These are phyloP conservation scores for Phallus indusiatus DNA, from an alignment of 768 basidiomycete genomes.

Conservation along the genomic window DNA sequence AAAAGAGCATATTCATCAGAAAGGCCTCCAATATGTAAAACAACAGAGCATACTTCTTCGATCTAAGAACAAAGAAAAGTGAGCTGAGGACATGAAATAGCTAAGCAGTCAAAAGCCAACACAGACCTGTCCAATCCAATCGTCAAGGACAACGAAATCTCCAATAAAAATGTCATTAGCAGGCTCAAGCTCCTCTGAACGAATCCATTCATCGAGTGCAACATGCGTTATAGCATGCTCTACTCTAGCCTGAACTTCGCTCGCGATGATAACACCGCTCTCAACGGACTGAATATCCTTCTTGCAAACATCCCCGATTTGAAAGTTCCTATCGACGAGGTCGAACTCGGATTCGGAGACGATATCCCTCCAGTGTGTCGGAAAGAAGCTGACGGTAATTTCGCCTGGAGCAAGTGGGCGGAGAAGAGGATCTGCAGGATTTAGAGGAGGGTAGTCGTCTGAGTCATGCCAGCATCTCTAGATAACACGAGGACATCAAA, in stretches of 20 bases:
- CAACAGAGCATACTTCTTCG: slow-evolving; percentile 50
- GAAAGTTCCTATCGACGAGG: slow-evolving; percentile 69
- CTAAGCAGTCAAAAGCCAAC: background rate
- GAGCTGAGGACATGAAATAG: background rate
- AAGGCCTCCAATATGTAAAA: background rate
- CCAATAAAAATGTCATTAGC: slow-evolving; percentile 59
- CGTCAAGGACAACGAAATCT: slow-evolving; percentile 72
- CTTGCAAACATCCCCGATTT: slow-evolving; percentile 77
- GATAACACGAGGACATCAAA: background rate
- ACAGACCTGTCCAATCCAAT: slow-evolving; percentile 84
- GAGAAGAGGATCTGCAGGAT: slow-evolving; percentile 55
- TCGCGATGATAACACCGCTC: slow-evolving; percentile 64
- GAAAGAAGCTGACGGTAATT: slow-evolving; percentile 69
- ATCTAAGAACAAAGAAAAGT: slow-evolving; percentile 36
- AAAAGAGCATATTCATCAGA: slow-evolving; percentile 9
- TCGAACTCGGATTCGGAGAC: slow-evolving; percentile 56
- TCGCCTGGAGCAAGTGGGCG: slow-evolving; percentile 69
- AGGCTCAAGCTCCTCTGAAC: slow-evolving; percentile 45
- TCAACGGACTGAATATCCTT: slow-evolving; percentile 61
- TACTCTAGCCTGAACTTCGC: slow-evolving; percentile 52
- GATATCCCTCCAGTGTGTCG: slow-evolving; percentile 51
- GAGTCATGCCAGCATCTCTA: slow-evolving; percentile 88
- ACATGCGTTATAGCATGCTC: slow-evolving; percentile 66
- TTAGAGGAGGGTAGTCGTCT: slow-evolving; percentile 49
- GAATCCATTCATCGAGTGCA: slow-evolving; percentile 53